phyloP scores from a whole-genome alignment of 176 grass and related monocot genomes.

The Triticum dicoccoides region DNA sequence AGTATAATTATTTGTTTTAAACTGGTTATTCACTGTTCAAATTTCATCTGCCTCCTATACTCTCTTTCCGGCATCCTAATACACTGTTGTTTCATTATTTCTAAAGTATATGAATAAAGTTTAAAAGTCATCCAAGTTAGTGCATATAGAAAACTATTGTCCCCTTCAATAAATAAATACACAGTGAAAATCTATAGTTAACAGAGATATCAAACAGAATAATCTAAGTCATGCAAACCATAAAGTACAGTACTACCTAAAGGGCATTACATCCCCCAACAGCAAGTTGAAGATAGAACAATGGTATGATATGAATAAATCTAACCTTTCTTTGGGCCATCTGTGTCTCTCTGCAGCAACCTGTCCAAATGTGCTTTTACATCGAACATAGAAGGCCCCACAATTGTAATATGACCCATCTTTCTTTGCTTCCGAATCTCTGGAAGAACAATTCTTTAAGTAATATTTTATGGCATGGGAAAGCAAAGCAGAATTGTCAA shows the following conservation, averaged over 20 bases:
- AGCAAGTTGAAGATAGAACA: not conserved
- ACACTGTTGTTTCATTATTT: not conserved
- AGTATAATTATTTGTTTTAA: not conserved
- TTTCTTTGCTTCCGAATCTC: conserved; percentile 86
- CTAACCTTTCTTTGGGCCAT: conserved; percentile 22
- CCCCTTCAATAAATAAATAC: too few species aligned
- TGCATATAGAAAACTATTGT: not conserved
- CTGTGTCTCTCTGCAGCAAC: conserved; percentile 56
- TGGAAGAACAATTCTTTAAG: conserved; percentile 38
- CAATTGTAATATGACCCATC: conserved; percentile 96
- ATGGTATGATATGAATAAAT: not conserved
- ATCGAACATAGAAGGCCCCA: conserved; percentile 65
- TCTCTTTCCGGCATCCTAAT: not conserved
- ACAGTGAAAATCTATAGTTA: not conserved
- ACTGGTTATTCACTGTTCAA: not conserved
- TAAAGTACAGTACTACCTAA: conserved; percentile 5
- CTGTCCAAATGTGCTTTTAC: conserved; percentile 55
- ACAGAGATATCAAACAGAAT: not conserved
- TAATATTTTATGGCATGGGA: conserved; percentile 14
- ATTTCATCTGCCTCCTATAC: not conserved
- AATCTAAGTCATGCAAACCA: not conserved
- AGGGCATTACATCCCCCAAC: not conserved
- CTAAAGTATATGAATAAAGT: not conserved
- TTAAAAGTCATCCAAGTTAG: conserved; percentile 12
- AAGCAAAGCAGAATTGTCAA: not conserved